Evolutionary conservation across 768 basidiomycete species (phyloP), one percentile per base, ranked within the genome.

Genomic region (Boletus sp.): DNA sequence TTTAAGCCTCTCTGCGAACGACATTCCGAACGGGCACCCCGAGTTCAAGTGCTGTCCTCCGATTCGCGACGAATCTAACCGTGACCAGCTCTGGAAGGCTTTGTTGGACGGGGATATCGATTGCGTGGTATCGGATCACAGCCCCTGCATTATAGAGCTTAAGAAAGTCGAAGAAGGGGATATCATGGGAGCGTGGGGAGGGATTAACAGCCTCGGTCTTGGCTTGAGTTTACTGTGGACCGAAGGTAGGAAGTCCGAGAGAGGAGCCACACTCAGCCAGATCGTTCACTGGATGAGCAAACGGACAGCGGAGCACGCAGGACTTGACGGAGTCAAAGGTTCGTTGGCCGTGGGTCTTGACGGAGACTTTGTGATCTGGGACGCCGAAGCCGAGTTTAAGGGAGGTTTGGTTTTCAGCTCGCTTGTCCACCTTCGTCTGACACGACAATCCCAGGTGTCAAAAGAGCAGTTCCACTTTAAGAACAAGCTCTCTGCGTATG

Each of bases 1-100:
- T 75, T 84, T 98, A 20, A 85, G 85, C 63, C 82, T 97, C 8
- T 77, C 82, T 40, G 80, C 93, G 0, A 81, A 85, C 52, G 74
- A 83, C 47, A 87, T 97, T 56, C 92, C 92, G 6, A 69, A 80
- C 55, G 88, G 89, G 10, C 83, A 74, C 24, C 87, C 94, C 49
- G 87, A 94, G 70, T 95, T 92, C 80, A 97, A 98, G 71, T 99
- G 96, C 68, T 97, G 94, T 69, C 96, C 96, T 4, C 97, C 96
- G 5, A 90, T 99, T 59, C 84, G 96, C 45, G 82, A 84, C 40
- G 74, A 77, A 10, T 71, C 69, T 4, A 99, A 98, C 70, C 78
- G 87, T 54, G 84, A 91, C 47, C 69, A 74, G 40, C 77, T 98
- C 4, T 94, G 94, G 92, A 80, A 82, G 17, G 96, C 91, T 1